Base-by-base conservation (phyloP, 73 alveolate species). In the Paramecium primaurelia region DNA sequence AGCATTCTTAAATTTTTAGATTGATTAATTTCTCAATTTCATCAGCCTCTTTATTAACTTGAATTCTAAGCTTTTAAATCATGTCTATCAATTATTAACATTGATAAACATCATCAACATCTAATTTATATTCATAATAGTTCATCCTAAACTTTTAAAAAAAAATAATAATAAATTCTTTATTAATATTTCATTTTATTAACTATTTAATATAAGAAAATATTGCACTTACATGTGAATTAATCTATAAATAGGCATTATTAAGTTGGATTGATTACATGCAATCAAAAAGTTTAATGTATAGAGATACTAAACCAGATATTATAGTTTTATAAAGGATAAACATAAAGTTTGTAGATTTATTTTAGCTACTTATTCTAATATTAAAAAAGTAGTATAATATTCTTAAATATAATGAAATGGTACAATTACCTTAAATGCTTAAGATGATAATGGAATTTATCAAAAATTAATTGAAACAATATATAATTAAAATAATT, bases 231-330 rank as follows among this genome's bases (percentile, higher is more conserved):
- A 22, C 25, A 89, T 20, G 91, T 80, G 45, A 25, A 38, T 20
- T 44, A 45, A 14, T 59, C 34, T 36, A 28, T 64, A 32, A 64
- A 64, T 22, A 89, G 86, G 94, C 80, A 59, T 71, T 80, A 80
- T 47, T 89, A 30, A 60, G 75, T 32, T 92, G 94, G 22, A 40
- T 89, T 20, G 94, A 77, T 28, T 89, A 89, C 26, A 71, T 77
- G 86, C 87, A 73, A 37, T 73, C 8, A 73, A 87, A 87, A 87
- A 87, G 68, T 87, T 30, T 87, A 40, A 87, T 87, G 93, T 88
- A 87, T 87, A 64, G 93, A 87, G 93, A 87, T 87, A 87, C 68
- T 64, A 87, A 87, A 68, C 93, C 88, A 28, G 93, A 87, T 3
- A 87, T 64, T 73, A 8, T 73, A 12, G 38, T 73, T 12, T 73